Conservation (phyloP, 352 stramenopile genomes). For the Phytopythium delawarense region DNA sequence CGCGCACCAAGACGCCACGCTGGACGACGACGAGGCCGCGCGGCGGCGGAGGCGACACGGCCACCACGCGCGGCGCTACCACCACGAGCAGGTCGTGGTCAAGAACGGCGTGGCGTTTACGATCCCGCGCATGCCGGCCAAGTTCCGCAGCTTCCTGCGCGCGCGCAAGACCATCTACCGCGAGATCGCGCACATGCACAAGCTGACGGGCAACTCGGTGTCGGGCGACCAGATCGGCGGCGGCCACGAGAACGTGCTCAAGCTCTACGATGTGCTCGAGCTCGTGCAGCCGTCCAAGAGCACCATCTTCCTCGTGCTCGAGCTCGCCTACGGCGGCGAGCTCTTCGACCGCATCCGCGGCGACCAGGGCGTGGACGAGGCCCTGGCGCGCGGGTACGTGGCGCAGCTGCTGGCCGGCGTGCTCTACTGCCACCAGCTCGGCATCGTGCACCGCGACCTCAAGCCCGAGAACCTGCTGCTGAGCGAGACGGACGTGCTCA, state of each 20-base stretch:
- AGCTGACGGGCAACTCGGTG: slow-evolving; percentile 79
- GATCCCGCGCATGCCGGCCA: slow-evolving; percentile 88
- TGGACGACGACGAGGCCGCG: slow-evolving; percentile 13
- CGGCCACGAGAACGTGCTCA: slow-evolving; percentile 94
- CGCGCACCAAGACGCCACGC: not conserved
- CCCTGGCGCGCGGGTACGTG: slow-evolving; percentile 84
- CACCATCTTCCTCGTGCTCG: slow-evolving; percentile 92
- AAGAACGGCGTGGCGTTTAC: slow-evolving; percentile 2
- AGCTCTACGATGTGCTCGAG: slow-evolving; percentile 96
- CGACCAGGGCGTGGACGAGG: slow-evolving; percentile 78
- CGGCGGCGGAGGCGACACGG: slow-evolving; percentile 25
- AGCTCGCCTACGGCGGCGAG: slow-evolving; percentile 88
- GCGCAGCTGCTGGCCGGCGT: slow-evolving; percentile 86
- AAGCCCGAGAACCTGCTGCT: slow-evolving; percentile 97
- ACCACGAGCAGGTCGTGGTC: slow-evolving; percentile 10
- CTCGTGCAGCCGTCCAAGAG: slow-evolving; percentile 93
- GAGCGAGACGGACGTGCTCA: slow-evolving; percentile 88
- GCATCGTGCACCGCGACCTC: slow-evolving; percentile 94
- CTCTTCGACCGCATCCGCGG: slow-evolving; percentile 92
- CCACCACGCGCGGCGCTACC: no score
- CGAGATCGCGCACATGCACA: slow-evolving; percentile 96
- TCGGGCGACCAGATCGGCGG: slow-evolving; percentile 63
- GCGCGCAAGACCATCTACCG: slow-evolving; percentile 91
- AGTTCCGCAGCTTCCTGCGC: slow-evolving; percentile 92
- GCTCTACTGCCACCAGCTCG: slow-evolving; percentile 88